A percentile compares a stretch with the other conserved stretches of the same genome.
These are phyloP conservation scores for Leishmania aethiopica DNA, from an alignment of 208 protist species.

Conservation along the genomic window DNA sequence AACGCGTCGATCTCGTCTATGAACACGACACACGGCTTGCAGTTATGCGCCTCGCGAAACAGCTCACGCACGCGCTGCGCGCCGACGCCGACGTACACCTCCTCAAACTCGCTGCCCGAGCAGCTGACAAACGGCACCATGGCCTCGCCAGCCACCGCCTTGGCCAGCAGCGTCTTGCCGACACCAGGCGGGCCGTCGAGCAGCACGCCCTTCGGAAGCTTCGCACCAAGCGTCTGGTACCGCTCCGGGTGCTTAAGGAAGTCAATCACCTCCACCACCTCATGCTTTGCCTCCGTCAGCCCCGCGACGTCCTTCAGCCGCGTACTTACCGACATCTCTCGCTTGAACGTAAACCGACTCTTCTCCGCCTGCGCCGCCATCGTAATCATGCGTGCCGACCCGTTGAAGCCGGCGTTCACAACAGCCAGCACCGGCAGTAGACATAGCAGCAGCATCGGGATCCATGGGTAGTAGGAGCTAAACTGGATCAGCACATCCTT, in stretches of 20 bases:
- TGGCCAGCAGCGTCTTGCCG: slow-evolving; percentile 30
- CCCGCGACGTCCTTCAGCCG: slow-evolving; percentile 81
- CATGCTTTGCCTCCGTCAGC: slow-evolving; percentile 84
- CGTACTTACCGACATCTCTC: slow-evolving; percentile 65
- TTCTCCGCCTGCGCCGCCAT: slow-evolving; percentile 49
- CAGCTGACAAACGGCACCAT: slow-evolving; percentile 96
- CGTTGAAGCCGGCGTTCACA: slow-evolving; percentile 53
- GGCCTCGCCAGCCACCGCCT: slow-evolving; percentile 87
- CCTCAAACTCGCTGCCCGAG: slow-evolving; percentile 95
- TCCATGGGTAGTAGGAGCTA: slow-evolving; percentile 71
- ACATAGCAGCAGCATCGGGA: slow-evolving; percentile 79
- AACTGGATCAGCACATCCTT: slow-evolving; percentile 67
- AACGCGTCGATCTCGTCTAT: slow-evolving; percentile 98
- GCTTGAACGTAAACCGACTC: slow-evolving; percentile 73
- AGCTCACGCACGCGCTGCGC: slow-evolving; percentile 94
- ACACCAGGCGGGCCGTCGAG: slow-evolving; percentile 96
- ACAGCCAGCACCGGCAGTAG: slow-evolving; percentile 64
- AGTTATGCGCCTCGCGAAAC: slow-evolving; percentile 91
- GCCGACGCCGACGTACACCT: slow-evolving; percentile 98
- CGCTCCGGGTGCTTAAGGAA: slow-evolving; percentile 94
- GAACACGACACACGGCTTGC: slow-evolving; percentile 97
- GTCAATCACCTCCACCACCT: slow-evolving; percentile 94
- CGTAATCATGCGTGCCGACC: slow-evolving; percentile 34
- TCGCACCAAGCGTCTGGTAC: slow-evolving; percentile 94
- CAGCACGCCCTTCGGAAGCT: slow-evolving; percentile 96